Evolutionary conservation across 2,329 filamentous ascomycete genomes (phyloP), one percentile per base, ranked within the genome.

Genomic region (Aspergillus cejpii): DNA sequence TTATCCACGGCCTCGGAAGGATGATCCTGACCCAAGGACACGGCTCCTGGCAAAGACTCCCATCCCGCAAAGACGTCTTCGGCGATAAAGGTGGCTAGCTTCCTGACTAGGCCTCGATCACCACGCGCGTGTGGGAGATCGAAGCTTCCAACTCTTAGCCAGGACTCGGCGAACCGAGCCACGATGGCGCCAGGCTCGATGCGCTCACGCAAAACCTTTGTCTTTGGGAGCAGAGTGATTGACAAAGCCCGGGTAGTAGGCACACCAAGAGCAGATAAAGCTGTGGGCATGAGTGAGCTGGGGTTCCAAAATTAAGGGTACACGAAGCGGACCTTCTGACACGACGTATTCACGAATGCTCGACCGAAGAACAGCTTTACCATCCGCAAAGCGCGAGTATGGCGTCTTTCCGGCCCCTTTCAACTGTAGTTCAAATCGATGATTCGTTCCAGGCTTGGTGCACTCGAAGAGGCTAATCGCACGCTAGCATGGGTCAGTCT

Each of bases 341-440:
- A 94, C 90, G 34, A 98, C 74, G 56, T 92, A 98, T 70, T 98
- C 92, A 49, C 92, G 79, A 55, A 98, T 94, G 60, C 88, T 94
- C 21, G 87, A 94, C 49, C 92, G 76, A 41, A 98, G 72, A 2
- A 98, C 92, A 1, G 92, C 92, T 63, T 92, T 91, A 23, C 92
- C 92, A 64, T 98, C 92, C 19, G 92, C 92, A 56, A 98, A 98
- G 3, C 92, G 84, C 29, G 87, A 94, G 70, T 98, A 98, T 0
- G 92, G 92, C 3, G 92, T 98, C 59, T 84, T 73, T 4, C 92
- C 92, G 12, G 92, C 92, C 19, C 92, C 92, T 66, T 98, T 98
- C 49, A 98, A 75, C 67, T 97, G 92, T 34, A 97, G 65, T 67
- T 98, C 92, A 63, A 94, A 96, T 20, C 87, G 79, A 27, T 71